These are phyloP conservation scores for Cyberlindnera sargentensis DNA, from an alignment of 805 yeast species.

Conservation along the genomic window DNA sequence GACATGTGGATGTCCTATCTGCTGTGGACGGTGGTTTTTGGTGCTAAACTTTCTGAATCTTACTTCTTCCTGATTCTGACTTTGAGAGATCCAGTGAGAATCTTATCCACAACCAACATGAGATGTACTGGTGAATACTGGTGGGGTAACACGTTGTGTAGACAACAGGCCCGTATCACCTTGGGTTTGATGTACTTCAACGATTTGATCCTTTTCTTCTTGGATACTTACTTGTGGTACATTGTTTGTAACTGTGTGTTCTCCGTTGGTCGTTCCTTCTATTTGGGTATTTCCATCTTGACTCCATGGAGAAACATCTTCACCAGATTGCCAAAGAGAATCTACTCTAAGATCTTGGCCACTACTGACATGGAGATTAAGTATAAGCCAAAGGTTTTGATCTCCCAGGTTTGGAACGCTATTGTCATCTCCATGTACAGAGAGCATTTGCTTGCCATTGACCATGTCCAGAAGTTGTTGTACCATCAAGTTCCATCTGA, in stretches of 20 bases:
- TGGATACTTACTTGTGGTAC: slow-evolving; percentile 99
- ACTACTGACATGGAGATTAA: slow-evolving; percentile 99
- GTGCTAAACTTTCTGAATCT: slow-evolving; percentile 85
- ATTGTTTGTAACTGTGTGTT: slow-evolving; percentile 89
- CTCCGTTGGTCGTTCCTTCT: slow-evolving; percentile 97
- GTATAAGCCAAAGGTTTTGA: slow-evolving; percentile 96
- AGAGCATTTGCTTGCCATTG: slow-evolving; percentile 96
- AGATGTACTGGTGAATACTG: slow-evolving; percentile 95
- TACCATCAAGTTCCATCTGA: slow-evolving; percentile 99
- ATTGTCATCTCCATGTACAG: slow-evolving; percentile 99
- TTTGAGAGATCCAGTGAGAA: slow-evolving; percentile 90
- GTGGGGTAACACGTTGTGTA: slow-evolving; percentile 72
- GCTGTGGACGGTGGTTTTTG: slow-evolving; percentile 83
- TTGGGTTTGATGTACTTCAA: slow-evolving; percentile 90
- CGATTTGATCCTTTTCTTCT: slow-evolving; percentile 90
- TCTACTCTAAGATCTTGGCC: slow-evolving; percentile 94
- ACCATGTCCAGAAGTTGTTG: slow-evolving; percentile 93
- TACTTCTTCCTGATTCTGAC: slow-evolving; percentile 87
- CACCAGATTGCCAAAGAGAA: slow-evolving; percentile 97
- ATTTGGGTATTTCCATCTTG: slow-evolving; percentile 96
- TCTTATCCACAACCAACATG: slow-evolving; percentile 75
- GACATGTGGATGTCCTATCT: slow-evolving; percentile 96
- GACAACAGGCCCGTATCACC: slow-evolving; percentile 80
- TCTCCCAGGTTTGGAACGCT: slow-evolving; percentile 99
- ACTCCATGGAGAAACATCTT: slow-evolving; percentile 99